Evolutionary conservation across 2,329 filamentous ascomycete species (phyloP), one percentile per base, ranked within the genome.

Genomic region (Diaporthe citri): DNA sequence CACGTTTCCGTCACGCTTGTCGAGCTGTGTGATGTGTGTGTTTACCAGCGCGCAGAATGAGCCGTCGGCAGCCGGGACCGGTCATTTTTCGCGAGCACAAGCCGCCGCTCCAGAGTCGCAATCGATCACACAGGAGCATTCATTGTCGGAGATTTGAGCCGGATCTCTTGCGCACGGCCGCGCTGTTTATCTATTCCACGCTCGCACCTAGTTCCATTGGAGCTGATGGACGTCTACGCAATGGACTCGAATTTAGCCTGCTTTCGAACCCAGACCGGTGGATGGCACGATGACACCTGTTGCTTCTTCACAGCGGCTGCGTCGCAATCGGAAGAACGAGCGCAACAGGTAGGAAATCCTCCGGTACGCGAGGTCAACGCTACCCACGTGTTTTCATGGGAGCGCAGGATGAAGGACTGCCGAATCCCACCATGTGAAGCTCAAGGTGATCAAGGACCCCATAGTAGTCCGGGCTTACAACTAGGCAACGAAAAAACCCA

Each of bases 91-190:
- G 34, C 48, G 48, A 69, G 31, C 46, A 69, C 48, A 28, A 28
- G n/a, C 48, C 46, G 41, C 60, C 22, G 46, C 46, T 34, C n/a
- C 34, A 69, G 62, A 36, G 64, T 69, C 48, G 64, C 48, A 69
- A 69, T 28, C 48, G 48, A 69, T 36, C 64, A 55, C 34, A 52
- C 31, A 28, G 31, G 31, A 67, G 46, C 64, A 39, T 67, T 34
- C 64, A 55, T 41, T 39, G 64, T 55, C 64, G 31, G 34, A 39
- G 31, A 17, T 55, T 55, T 39, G 15, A 28, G n/a, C 34, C 46
- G 48, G 34, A 52, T 55, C 22, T 69, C 48, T 69, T 34, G 64
- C 64, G 64, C 64, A 69, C 64, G 64, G 64, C 48, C 62, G 43
- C 28, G 20, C 46, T 67, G 64, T 28, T 52, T 67, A 17, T 55